Evolutionary conservation across 2,329 filamentous ascomycete genomes (phyloP), one percentile per base, ranked within the genome.

Genomic region (Cryphonectria naterciae): DNA sequence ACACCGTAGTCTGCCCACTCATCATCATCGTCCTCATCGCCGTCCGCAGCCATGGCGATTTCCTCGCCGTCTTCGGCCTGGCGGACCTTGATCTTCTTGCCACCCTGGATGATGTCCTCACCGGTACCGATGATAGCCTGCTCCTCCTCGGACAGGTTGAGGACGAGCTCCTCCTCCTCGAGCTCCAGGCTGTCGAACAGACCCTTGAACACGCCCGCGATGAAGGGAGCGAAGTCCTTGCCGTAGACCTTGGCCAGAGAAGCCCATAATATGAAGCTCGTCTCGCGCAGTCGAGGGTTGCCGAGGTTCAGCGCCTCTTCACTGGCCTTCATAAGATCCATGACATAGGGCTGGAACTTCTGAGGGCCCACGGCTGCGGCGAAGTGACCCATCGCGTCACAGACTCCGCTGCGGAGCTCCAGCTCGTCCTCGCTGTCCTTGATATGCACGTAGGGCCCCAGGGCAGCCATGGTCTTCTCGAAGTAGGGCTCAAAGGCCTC

Each of bases 181-280:
- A 97, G 89, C 78, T 97, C 91, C 41, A 98, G 87, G 78, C 94
- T 95, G 72, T 93, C 90, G 75, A 96, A 92, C 35, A 98, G 87
- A 68, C 91, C 91, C 79, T 92, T 90, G 80, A 95, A 92, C 66
- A 94, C 92, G 66, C 92, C 93, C 0, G 88, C 85, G 8, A 96
- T 87, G 83, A 94, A 96, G 71, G 92, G 90, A 70, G 89, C 88
- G 73, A 97, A 95, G 68, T 94, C 87, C 78, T 93, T 92, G 77
- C 92, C 91, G 81, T 98, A 98, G 13, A 98, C 94, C 84, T 97
- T 97, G 73, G 95, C 92, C 79, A 99, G 90, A 56, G 93, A 94
- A 75, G 93, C 94, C 95, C 96, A 99, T 68, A 99, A 87, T 73
- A 98, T 97, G 83, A 97, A 99, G 80, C 94, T 97, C 73, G 94